Conservation (phyloP, 257 asterid species). For the Rehmannia glutinosa region DNA sequence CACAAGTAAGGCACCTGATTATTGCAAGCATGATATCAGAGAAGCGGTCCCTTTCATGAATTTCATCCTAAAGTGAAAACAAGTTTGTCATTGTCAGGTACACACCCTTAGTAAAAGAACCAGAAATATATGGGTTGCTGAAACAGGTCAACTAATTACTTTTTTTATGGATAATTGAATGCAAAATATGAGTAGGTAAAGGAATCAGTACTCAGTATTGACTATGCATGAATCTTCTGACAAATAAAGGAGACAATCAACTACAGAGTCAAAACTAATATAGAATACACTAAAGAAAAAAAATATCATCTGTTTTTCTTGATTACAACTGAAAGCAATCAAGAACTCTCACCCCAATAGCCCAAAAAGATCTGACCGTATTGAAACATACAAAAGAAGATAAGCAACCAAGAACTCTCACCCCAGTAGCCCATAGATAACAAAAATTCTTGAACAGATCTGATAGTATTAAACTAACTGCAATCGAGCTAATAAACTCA, state of each 20-base stretch:
- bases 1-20: conserved; percentile 52
- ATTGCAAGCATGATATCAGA: conserved; percentile 96
- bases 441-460: background rate
- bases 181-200: background rate
- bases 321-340: no score
- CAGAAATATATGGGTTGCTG: background rate
- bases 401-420: background rate
- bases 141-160: background rate
- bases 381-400: no score
- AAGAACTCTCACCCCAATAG: background rate
- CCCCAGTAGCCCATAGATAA: background rate
- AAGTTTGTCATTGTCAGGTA: conserved; percentile 18
- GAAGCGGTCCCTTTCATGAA: conserved; percentile 96
- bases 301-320: background rate
- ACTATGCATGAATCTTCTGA: background rate
- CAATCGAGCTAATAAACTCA: background rate
- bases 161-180: background rate
- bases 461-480: background rate
- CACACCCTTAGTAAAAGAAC: conserved; percentile 6
- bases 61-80: conserved; percentile 70
- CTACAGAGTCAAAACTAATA: background rate
- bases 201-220: background rate
- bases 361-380: background rate
- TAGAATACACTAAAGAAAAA: background rate
- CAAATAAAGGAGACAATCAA: background rate